Evolutionary conservation across 176 grass and related monocot genomes (phyloP).

Genomic region (Rhynchospora pubera): DNA sequence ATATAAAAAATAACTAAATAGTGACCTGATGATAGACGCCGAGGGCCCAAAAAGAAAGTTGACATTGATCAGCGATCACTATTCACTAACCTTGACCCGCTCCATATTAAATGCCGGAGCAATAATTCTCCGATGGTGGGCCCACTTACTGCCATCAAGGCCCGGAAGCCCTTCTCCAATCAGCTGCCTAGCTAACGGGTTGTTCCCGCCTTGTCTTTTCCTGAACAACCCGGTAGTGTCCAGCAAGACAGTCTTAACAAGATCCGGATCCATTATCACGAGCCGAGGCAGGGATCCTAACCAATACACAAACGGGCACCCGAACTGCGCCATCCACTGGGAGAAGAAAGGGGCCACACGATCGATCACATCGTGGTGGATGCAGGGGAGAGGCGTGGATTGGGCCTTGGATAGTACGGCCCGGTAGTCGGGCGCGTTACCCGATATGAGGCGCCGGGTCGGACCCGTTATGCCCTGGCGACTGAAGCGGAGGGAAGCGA

Average conservation of each 20-base stretch:
- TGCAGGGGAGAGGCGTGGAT: slow-evolving; percentile 38
- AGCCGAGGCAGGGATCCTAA: slow-evolving; percentile 46
- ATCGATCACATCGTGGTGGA: slow-evolving; percentile 43
- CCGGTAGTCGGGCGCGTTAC: slow-evolving; percentile 34
- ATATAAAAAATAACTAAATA: not conserved
- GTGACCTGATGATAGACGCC: not conserved
- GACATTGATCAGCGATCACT: no score
- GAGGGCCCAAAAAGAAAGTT: not conserved
- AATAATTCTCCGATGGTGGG: slow-evolving; percentile 48
- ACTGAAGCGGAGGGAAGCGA: slow-evolving; percentile 31
- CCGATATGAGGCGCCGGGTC: slow-evolving; percentile 34
- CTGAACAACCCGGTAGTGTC: slow-evolving; percentile 46
- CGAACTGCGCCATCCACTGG: slow-evolving; percentile 45
- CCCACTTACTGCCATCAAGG: slow-evolving; percentile 52
- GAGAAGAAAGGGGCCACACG: slow-evolving; percentile 45
- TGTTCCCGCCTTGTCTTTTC: slow-evolving; percentile 21
- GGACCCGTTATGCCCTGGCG: slow-evolving; percentile 47
- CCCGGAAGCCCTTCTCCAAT: slow-evolving; percentile 47
- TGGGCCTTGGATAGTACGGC: slow-evolving; percentile 20
- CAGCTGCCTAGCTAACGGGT: slow-evolving; percentile 47
- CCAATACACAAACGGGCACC: slow-evolving; percentile 49
- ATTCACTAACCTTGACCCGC: slow-evolving; percentile 47
- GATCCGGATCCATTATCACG: slow-evolving; percentile 41
- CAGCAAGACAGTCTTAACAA: slow-evolving; percentile 39
- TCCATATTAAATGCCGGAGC: slow-evolving; percentile 83